These are phyloP conservation scores for Bocquillonia castaneifolia DNA, from an alignment of 441 rosid genomes.

Conservation along the genomic window DNA sequence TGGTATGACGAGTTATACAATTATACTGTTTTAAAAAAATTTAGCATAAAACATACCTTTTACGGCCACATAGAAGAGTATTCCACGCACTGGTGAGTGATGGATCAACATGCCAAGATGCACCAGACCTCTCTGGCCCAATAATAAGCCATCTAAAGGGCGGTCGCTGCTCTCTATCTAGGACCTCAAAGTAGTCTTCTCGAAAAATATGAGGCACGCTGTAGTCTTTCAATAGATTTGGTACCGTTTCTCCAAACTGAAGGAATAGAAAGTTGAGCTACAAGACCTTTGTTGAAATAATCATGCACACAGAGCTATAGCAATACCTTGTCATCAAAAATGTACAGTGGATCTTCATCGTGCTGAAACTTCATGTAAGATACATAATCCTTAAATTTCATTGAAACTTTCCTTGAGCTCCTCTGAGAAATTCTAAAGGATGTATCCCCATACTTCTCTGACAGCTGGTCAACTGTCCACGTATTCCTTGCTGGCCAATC, in stretches of 20 bases:
- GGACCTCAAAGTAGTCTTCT: conserved; percentile 82
- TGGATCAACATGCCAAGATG: conserved; percentile 99
- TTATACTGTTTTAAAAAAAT: conserved; percentile 11
- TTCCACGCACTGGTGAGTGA: conserved; percentile 99
- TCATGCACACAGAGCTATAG: background rate
- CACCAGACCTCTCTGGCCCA: conserved; percentile 98
- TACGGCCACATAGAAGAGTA: conserved; percentile 85
- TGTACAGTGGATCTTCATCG: conserved; percentile 95
- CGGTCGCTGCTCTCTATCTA: conserved; percentile 71
- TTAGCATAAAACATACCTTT: conserved; percentile 49
- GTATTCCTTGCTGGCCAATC: conserved; percentile 82
- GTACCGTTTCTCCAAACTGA: conserved; percentile 88
- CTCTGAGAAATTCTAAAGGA: conserved; percentile 81
- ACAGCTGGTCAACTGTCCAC: conserved; percentile 74
- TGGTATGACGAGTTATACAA: background rate
- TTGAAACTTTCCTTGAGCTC: conserved; percentile 54
- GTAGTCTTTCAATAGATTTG: conserved; percentile 73
- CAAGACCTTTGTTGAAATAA: background rate
- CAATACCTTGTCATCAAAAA: conserved; percentile 82
- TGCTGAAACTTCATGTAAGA: conserved; percentile 67
- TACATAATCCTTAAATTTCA: conserved; percentile 80
- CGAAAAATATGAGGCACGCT: conserved; percentile 73
- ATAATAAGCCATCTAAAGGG: conserved; percentile 89
- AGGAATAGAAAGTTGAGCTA: conserved; percentile 18
- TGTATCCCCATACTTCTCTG: conserved; percentile 57